Evolutionary conservation across 768 basidiomycete genomes (phyloP).

Genomic region (Lentinula guzmanii): DNA sequence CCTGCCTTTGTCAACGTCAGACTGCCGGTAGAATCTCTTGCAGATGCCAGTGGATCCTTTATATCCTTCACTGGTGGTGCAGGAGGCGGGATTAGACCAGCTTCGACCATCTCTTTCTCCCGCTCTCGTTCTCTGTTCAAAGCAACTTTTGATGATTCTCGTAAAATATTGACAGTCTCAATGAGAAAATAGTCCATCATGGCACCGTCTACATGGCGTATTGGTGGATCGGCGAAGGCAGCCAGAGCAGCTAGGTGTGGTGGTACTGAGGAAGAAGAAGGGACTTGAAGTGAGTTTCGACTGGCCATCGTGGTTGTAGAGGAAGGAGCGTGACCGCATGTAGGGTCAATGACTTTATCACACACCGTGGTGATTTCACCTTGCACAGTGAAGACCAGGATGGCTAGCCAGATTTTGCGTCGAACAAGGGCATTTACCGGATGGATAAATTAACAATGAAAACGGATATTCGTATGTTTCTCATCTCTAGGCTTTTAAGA

Average conservation of each 20-base stretch:
- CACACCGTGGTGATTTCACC: no score
- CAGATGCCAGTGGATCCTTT: constrained; percentile 30
- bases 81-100: constrained; percentile 57
- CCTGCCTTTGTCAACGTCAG: constrained; percentile 27
- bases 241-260: constrained; percentile 29
- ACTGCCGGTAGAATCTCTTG: constrained; percentile 33
- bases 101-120: constrained; percentile 75
- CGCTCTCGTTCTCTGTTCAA: constrained; percentile 57
- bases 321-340: neutral
- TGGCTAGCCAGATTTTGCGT: no score
- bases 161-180: constrained; percentile 69
- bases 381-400: no score
- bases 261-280: constrained; percentile 17
- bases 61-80: constrained; percentile 28
- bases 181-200: constrained; percentile 86
- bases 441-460: no score
- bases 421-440: no score
- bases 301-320: constrained; percentile 20
- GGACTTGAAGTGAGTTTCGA: constrained; percentile 25
- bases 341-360: no score
- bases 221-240: constrained; percentile 61
- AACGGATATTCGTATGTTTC: no score
- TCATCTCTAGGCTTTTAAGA: no score
- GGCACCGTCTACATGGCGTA: constrained; percentile 54
- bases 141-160: constrained; percentile 70